Percentiles rank a stretch among this genome's conserved stretches.
Conservation (phyloP, 1,284 basidiomycete genomes). For the Hypsizygus ulmarius region DNA sequence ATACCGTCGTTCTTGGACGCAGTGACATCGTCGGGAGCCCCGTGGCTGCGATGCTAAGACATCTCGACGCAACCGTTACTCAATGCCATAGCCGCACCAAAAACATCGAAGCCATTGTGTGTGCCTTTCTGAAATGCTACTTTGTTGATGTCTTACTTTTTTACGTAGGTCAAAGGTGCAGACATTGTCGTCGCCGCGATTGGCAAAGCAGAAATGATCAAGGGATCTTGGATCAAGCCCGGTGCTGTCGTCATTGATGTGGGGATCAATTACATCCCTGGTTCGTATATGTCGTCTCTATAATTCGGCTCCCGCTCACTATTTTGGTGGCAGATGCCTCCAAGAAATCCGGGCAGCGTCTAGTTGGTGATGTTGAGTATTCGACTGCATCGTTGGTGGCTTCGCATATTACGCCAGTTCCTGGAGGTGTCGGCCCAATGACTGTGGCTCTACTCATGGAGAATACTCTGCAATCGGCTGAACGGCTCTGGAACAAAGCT, state of each 20-base stretch:
- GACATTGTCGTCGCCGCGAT: slow-evolving; percentile 96
- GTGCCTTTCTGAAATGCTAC: slow-evolving; percentile 25
- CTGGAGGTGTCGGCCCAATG: slow-evolving; percentile 98
- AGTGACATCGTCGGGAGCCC: slow-evolving; percentile 99
- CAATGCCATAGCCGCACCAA: slow-evolving; percentile 94
- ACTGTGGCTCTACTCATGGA: slow-evolving; percentile 99
- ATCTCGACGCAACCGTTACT: slow-evolving; percentile 93
- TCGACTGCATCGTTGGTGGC: slow-evolving; percentile 76
- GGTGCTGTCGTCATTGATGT: slow-evolving; percentile 96
- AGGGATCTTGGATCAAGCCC: slow-evolving; percentile 94
- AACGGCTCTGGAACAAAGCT: slow-evolving; percentile 72
- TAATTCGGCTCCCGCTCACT: background rate
- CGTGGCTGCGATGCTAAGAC: slow-evolving; percentile 87
- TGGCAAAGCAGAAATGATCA: slow-evolving; percentile 87
- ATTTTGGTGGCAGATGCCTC: slow-evolving; percentile 57
- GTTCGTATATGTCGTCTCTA: slow-evolving; percentile 34
- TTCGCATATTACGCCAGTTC: slow-evolving; percentile 94
- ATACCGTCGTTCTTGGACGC: slow-evolving; percentile 92
- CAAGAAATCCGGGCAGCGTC: slow-evolving; percentile 94
- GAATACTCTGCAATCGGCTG: slow-evolving; percentile 87
- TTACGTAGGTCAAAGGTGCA: slow-evolving; percentile 69
- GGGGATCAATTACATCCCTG: slow-evolving; percentile 95
- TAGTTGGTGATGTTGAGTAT: slow-evolving; percentile 96
- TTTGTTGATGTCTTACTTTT: slow-evolving; percentile 10
- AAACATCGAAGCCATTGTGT: slow-evolving; percentile 75